Conservation (phyloP, 164 flowering plant genomes). For the Macadamia integrifolia region DNA sequence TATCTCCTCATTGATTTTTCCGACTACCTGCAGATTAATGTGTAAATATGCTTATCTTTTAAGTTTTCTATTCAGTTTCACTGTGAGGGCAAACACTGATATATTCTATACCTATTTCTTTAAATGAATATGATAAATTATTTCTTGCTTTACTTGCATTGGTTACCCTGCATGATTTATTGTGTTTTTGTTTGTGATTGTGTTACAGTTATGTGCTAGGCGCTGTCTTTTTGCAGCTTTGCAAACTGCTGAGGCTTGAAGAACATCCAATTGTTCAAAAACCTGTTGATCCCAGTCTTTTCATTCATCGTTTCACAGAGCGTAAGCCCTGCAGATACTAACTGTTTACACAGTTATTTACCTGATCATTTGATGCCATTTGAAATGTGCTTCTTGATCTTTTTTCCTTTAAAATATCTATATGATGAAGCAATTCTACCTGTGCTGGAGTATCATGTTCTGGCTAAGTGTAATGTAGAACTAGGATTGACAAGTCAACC, state of each 20-base stretch:
- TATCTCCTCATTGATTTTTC: conserved; percentile 92
- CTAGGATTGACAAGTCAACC: too few relatives aligned
- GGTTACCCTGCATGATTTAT: not conserved
- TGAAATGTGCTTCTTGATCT: too few relatives aligned
- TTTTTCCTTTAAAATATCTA: too few relatives aligned
- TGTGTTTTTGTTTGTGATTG: conserved; percentile 1
- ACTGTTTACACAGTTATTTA: too few relatives aligned
- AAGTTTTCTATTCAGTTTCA: not conserved
- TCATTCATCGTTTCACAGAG: conserved; percentile 60
- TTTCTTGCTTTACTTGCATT: not conserved
- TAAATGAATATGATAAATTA: too few relatives aligned
- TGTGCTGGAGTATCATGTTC: too few relatives aligned
- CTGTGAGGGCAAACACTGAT: not conserved
- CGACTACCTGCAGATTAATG: conserved; percentile 54
- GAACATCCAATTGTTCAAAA: conserved; percentile 64
- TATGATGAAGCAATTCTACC: too few relatives aligned
- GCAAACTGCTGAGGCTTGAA: conserved; percentile 56
- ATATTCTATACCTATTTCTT: too few relatives aligned
- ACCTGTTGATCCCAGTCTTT: conserved; percentile 90
- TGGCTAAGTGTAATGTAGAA: too few relatives aligned
- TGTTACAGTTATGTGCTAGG: conserved; percentile 79
- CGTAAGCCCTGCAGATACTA: conserved; percentile 29
- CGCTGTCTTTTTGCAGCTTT: conserved; percentile 90
- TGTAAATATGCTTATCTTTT: conserved; percentile 40
- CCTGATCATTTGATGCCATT: too few relatives aligned